These are phyloP conservation scores for Angophora floribunda DNA, from an alignment of 345 rosid species.

Conservation along the genomic window DNA sequence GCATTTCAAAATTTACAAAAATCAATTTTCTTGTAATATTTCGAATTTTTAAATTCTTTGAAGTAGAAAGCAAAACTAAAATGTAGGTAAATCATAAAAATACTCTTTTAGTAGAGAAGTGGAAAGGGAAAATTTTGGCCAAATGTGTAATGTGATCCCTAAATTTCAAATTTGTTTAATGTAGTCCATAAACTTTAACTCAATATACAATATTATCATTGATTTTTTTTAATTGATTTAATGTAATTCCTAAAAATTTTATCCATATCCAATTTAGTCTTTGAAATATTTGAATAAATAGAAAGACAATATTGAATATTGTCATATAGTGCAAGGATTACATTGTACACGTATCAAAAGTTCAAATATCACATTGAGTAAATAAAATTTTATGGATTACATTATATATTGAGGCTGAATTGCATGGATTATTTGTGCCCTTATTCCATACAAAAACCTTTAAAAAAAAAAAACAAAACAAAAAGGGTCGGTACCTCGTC, in stretches of 20 bases:
- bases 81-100: background rate
- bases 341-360: no score
- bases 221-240: no score
- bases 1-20: background rate
- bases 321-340: background rate
- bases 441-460: background rate
- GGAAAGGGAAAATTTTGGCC: background rate
- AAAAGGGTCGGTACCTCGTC: background rate
- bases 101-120: background rate
- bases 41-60: background rate
- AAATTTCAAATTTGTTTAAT: no score
- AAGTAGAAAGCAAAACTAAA: background rate
- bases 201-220: no score
- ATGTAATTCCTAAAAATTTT: rapidly evolving
- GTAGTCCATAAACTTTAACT: no score
- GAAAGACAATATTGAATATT: background rate
- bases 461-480: no score
- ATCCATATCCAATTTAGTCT: no score
- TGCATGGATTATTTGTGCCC: no score
- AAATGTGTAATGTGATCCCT: no score
- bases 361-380: no score
- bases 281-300: background rate
- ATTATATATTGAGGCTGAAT: no score
- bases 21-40: background rate
- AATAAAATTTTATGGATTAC: no score